A percentile compares a stretch with the other conserved stretches of the same genome.
Conservation (phyloP, 441 rosid species). For the Corymbia calophylla region DNA sequence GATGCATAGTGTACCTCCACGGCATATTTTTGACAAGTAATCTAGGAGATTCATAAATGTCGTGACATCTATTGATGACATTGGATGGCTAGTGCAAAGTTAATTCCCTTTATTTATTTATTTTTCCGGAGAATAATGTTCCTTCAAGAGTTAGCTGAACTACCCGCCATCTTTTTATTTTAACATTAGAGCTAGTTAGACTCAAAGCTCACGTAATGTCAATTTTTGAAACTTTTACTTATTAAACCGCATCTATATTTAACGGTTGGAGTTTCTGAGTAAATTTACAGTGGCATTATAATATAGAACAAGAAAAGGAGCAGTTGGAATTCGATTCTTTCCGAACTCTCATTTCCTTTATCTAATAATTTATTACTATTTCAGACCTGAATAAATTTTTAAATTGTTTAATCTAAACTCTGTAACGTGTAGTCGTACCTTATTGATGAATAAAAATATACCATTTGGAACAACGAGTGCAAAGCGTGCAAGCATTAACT, state of each 20-base stretch:
- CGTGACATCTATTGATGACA: background rate
- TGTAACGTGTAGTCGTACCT: no score
- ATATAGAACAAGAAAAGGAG: background rate
- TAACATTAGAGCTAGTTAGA: conserved; percentile 2
- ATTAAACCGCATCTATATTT: background rate
- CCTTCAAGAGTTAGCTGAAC: conserved; percentile 5
- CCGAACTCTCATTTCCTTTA: background rate
- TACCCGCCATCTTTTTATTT: conserved; percentile 12
- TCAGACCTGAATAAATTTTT: no score
- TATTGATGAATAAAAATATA: no score
- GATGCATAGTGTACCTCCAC: conserved; percentile 28
- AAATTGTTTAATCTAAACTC: no score
- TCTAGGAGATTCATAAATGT: background rate
- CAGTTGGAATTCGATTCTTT: background rate
- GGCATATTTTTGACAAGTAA: conserved; percentile 10
- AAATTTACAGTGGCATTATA: background rate
- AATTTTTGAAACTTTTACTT: background rate
- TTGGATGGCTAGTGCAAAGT: background rate
- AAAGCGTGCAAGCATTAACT: no score
- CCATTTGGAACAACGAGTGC: no score
- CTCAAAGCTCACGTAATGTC: background rate
- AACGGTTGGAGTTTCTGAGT: background rate
- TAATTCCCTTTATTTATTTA: background rate
- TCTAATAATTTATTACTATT: background rate
- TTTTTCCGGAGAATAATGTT: background rate